Evolutionary conservation across 73 alveolate species (phyloP).

Genomic region (Tetrahymena elliotti): DNA sequence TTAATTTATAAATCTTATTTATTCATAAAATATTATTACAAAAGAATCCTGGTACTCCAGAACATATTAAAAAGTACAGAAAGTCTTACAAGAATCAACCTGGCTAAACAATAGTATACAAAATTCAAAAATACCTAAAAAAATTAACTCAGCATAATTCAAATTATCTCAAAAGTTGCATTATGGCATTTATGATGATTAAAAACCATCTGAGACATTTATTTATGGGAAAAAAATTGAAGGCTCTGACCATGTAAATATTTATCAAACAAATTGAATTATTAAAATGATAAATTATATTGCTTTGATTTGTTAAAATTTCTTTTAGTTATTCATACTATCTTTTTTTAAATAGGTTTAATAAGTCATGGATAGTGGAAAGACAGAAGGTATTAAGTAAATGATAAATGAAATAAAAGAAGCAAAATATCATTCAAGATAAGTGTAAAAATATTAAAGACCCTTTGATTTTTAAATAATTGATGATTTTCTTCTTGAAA

Average conservation of each 20-base stretch:
- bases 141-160: neutral
- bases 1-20: neutral
- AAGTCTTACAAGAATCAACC: conserved; percentile 23
- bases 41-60: conserved; percentile 24
- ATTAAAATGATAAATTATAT: neutral
- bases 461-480: no score
- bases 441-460: neutral
- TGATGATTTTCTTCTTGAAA: neutral
- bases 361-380: neutral
- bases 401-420: conserved; percentile 20
- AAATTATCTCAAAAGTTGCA: neutral
- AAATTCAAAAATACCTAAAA: neutral
- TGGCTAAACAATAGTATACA: conserved; percentile 13
- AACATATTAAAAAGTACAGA: conserved; percentile 28
- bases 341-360: neutral
- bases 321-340: neutral
- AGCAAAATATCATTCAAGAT: conserved; percentile 25
- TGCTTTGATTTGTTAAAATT: neutral
- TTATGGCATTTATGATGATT: conserved; percentile 33
- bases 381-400: conserved; percentile 19
- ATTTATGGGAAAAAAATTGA: conserved; percentile 33
- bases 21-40: neutral
- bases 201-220: conserved; percentile 1
- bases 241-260: conserved; percentile 16
- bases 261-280: neutral